These are phyloP conservation scores for Leptomonas seymouri DNA, from an alignment of 208 protist species.

Conservation along the genomic window DNA sequence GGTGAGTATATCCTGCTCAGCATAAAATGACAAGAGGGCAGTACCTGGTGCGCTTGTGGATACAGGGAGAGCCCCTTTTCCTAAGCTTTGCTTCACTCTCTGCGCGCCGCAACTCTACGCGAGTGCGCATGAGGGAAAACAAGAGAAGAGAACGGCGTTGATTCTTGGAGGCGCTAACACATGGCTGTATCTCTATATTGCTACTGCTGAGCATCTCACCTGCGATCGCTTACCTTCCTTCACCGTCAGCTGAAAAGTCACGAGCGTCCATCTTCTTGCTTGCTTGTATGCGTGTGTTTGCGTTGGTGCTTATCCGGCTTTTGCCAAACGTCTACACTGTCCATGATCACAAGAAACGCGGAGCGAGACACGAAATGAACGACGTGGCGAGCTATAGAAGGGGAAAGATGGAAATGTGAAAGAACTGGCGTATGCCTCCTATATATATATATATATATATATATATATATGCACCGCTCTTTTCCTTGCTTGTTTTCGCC, in stretches of 20 bases:
- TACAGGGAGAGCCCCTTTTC: background rate
- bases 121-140: background rate
- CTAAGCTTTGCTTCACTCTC: background rate
- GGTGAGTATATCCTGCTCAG: background rate
- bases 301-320: background rate
- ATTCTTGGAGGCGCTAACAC: background rate
- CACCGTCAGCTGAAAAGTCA: background rate
- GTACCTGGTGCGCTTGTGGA: no score
- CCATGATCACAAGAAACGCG: no score
- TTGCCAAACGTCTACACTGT: no score
- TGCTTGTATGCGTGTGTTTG: background rate
- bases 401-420: background rate
- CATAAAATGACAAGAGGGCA: background rate
- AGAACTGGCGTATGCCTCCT: constrained; percentile 1
- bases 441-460: no score
- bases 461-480: no score
- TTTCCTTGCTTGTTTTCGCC: no score
- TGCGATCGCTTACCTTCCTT: background rate
- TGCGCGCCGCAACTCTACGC: no score
- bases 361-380: background rate
- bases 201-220: background rate
- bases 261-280: background rate
- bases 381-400: background rate
- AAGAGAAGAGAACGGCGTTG: background rate
- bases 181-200: background rate